Conservation (phyloP, 2,329 filamentous ascomycete species). For the Pyrenochaeta sp. region DNA sequence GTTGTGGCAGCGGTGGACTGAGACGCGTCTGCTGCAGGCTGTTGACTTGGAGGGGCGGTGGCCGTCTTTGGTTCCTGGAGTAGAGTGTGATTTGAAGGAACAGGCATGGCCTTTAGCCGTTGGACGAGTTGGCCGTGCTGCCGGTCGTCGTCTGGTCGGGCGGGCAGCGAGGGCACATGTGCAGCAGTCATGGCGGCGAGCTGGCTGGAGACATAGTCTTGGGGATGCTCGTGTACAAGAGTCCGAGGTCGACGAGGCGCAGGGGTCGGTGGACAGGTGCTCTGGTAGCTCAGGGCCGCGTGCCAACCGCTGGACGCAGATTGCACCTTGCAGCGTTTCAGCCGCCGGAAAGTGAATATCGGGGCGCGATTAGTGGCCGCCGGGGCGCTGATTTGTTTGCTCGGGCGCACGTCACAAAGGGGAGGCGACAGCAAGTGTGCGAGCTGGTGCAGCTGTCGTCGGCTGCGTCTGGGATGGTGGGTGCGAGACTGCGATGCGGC, state of each 20-base stretch:
- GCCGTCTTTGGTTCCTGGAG: constrained; percentile 12
- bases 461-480: constrained; percentile 8
- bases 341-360: constrained; percentile 30
- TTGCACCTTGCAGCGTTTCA: constrained; percentile 47
- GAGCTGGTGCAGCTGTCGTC: constrained; percentile 20
- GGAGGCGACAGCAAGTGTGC: constrained; percentile 33
- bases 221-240: constrained; percentile 12
- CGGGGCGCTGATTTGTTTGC: constrained; percentile 28
- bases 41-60: constrained; percentile 5
- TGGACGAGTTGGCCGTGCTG: constrained; percentile 30
- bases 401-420: constrained; percentile 19
- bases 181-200: constrained; percentile 37
- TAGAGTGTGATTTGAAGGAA: constrained; percentile 12
- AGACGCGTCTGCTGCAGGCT: constrained; percentile 4
- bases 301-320: constrained; percentile 31
- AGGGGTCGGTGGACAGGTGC: constrained; percentile 24
- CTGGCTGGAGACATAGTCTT: constrained; percentile 40
- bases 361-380: constrained; percentile 29
- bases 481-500: background rate
- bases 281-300: constrained; percentile 26
- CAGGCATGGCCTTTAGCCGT: constrained; percentile 32
- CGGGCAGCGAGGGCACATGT: constrained; percentile 22
- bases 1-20: constrained; percentile 2
- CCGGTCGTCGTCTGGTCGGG: constrained; percentile 14
- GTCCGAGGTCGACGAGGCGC: constrained; percentile 22